Conservation (phyloP, 2,329 filamentous ascomycete species). For the Aspergillus versicolor region DNA sequence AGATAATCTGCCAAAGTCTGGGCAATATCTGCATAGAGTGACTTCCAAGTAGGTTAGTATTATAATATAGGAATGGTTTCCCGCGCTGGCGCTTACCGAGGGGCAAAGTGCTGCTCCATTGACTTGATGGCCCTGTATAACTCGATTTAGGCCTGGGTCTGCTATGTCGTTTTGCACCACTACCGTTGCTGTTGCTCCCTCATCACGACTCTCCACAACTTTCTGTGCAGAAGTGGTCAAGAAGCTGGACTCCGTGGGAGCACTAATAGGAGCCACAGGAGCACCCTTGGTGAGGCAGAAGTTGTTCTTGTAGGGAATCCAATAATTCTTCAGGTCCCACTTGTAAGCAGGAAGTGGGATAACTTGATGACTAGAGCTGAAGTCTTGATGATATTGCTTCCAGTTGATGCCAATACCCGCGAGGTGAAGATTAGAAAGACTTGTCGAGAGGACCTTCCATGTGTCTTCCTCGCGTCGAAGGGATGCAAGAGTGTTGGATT, state of each 20-base stretch:
- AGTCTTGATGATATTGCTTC: conserved; percentile 46
- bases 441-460: conserved; percentile 42
- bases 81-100: conserved; percentile 25
- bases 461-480: conserved; percentile 42
- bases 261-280: conserved; percentile 21
- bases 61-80: neutral
- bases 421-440: conserved; percentile 37
- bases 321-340: conserved; percentile 44
- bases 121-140: conserved; percentile 39
- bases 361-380: conserved; percentile 30
- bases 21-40: conserved; percentile 40
- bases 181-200: conserved; percentile 28
- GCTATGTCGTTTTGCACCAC: conserved; percentile 37
- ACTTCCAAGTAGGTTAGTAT: conserved; percentile 19
- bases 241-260: conserved; percentile 21
- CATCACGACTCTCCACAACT: conserved; percentile 28
- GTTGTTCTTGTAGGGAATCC: conserved; percentile 39
- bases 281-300: conserved; percentile 35
- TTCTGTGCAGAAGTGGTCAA: conserved; percentile 33
- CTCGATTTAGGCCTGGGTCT: conserved; percentile 33
- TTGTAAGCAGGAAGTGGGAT: conserved; percentile 39
- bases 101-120: conserved; percentile 37
- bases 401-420: conserved; percentile 41
- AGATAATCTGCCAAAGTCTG: conserved; percentile 36
- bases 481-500: conserved; percentile 49